Evolutionary conservation across 352 stramenopile genomes (phyloP).

Genomic region (Phytophthora syringae): DNA sequence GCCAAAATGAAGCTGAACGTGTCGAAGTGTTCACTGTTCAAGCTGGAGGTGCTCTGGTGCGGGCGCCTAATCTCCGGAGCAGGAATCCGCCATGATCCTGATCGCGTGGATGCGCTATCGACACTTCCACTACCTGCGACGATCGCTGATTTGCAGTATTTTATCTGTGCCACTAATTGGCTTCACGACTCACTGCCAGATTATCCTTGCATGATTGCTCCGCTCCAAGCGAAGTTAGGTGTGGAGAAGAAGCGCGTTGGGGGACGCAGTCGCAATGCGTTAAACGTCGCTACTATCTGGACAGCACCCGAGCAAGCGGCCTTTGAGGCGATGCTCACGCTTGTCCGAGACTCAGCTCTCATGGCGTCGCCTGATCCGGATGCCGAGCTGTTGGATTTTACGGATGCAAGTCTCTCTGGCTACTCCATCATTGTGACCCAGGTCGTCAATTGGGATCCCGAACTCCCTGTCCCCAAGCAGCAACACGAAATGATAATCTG

Average conservation of each 20-base stretch:
- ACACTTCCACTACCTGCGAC: background rate
- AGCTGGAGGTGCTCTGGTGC: conserved; percentile 18
- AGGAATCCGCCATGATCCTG: no score
- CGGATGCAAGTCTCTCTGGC: background rate
- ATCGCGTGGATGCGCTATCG: background rate
- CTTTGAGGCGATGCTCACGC: background rate
- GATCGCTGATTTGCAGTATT: background rate
- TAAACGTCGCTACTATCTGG: background rate
- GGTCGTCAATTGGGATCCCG: background rate
- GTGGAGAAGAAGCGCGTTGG: background rate
- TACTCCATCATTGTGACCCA: background rate
- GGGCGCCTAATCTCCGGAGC: no score
- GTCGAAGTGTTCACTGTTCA: conserved; percentile 20
- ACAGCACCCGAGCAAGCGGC: background rate
- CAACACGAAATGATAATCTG: background rate
- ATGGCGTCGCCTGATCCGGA: background rate
- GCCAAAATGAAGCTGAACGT: background rate
- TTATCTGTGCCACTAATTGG: background rate
- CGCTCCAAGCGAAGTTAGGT: background rate
- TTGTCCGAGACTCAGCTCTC: background rate
- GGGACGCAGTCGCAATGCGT: background rate
- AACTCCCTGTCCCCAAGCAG: background rate
- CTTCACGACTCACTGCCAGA: background rate
- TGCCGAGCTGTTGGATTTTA: background rate
- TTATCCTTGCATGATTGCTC: background rate